Evolutionary conservation across 805 yeast genomes (phyloP).

Genomic region (Kurtzmaniella cleridarum): DNA sequence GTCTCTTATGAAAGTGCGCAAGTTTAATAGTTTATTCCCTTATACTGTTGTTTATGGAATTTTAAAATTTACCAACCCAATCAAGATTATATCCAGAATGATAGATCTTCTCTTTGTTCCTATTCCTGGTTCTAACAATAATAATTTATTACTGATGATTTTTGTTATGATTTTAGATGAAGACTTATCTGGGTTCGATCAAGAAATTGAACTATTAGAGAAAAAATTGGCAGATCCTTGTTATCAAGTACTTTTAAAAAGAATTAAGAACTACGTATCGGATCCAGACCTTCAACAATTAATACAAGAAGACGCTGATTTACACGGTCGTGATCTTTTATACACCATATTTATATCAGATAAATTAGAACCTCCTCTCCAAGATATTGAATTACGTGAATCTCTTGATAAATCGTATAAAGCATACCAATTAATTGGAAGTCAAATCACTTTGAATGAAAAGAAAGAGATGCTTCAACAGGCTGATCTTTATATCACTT

Average conservation of each 20-base stretch:
- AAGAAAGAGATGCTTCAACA: background rate
- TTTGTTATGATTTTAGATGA: conserved; percentile 71
- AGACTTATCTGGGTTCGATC: conserved; percentile 60
- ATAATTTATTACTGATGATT: conserved; percentile 58
- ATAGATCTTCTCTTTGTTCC: conserved; percentile 71
- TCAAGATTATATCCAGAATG: conserved; percentile 71
- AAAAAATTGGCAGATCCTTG: conserved; percentile 23
- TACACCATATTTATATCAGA: conserved; percentile 18
- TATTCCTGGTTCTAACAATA: conserved; percentile 23
- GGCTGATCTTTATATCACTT: conserved; percentile 41
- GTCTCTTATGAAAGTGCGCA: conserved; percentile 61
- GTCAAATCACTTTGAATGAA: conserved; percentile 3
- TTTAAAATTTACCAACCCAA: conserved; percentile 79
- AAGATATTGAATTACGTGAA: conserved; percentile 2
- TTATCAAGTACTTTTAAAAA: conserved; percentile 18
- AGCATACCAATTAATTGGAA: conserved; percentile 11
- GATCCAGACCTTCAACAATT: conserved; percentile 9
- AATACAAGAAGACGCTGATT: conserved; percentile 20
- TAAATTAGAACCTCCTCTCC: conserved; percentile 15
- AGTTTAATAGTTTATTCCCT: conserved; percentile 75
- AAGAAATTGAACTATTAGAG: conserved; percentile 44
- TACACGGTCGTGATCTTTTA: conserved; percentile 17
- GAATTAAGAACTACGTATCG: conserved; percentile 21
- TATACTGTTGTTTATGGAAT: conserved; percentile 73
- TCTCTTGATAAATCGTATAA: conserved; percentile 13